Evolutionary conservation across 2,329 filamentous ascomycete species (phyloP), one percentile per base, ranked within the genome.

Genomic region (Torrubiella hemipterigena): DNA sequence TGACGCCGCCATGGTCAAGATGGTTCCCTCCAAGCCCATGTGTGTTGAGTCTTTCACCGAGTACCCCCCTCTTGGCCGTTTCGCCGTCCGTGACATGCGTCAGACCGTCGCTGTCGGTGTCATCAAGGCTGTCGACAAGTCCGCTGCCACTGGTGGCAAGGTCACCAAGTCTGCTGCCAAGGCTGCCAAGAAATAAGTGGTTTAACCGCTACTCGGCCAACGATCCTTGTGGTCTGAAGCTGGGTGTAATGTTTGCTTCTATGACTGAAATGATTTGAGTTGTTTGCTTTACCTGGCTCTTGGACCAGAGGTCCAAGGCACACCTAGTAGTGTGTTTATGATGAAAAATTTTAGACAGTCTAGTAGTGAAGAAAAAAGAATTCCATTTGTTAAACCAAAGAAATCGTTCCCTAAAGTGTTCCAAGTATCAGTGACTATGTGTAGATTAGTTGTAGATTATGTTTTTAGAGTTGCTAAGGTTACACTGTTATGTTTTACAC

Each of bases 1-100:
- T 81, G 91, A 98, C 67, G 89, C 91, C 51, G 89, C 89, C 67
- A 98, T 98, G 72, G 91, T 98, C 74, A 96, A 95, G 86, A 96
- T 98, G 91, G 62, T 95, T 76, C 91, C 91, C 63, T 95, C 89
- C 74, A 98, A 98, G 87, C 91, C 91, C 63, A 98, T 98, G 91
- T 98, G 91, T 69, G 91, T 98, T 67, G 91, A 98, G 85, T 73
- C 91, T 54, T 98, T 96, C 86, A 95, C 87, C 57, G 86, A 95
- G 61, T 98, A 96, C 77, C 89, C 91, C 58, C 91, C 91, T 66
- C 86, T 98, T 56, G 91, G 91, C 65, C 89, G 91, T 81, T 98
- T 98, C 78, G 91, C 91, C 65, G 91, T 98, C 77, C 89, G 89
- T 81, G 89, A 95, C 72, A 95, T 95, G 87, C 70, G 73, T 61